Evolutionary conservation across 1,284 basidiomycete genomes (phyloP).

Genomic region (Heterobasidion occidentale): DNA sequence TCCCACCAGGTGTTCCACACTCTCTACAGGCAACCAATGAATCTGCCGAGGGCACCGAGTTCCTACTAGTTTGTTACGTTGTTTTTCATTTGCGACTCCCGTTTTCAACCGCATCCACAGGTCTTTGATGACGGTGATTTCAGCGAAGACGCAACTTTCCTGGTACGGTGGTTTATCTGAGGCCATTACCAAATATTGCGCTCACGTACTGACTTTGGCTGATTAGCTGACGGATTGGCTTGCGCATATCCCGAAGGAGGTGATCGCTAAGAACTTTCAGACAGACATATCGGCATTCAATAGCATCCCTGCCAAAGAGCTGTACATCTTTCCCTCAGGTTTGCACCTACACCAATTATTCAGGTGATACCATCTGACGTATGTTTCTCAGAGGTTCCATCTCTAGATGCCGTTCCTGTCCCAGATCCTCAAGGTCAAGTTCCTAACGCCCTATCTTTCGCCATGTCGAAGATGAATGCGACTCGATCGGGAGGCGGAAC

Average conservation of each 20-base stretch:
- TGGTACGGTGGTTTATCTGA: constrained; percentile 26
- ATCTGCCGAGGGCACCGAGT: constrained; percentile 54
- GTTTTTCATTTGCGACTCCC: neutral
- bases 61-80: constrained; percentile 45
- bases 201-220: constrained; percentile 1
- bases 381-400: constrained; percentile 9
- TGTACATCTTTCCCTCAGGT: constrained; percentile 64
- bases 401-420: constrained; percentile 8
- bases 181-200: neutral
- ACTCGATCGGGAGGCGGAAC: constrained; percentile 49
- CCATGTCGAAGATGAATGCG: constrained; percentile 40
- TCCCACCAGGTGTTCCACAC: constrained; percentile 52
- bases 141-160: constrained; percentile 62
- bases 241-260: constrained; percentile 51
- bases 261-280: constrained; percentile 68
- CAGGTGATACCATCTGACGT: constrained; percentile 4
- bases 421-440: constrained; percentile 38
- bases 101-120: constrained; percentile 20
- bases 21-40: constrained; percentile 54
- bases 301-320: constrained; percentile 43
- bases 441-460: constrained; percentile 24
- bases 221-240: constrained; percentile 56
- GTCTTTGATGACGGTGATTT: constrained; percentile 61
- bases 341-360: constrained; percentile 9
- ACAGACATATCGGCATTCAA: constrained; percentile 44